Conservation (phyloP, 805 yeast species). For the Pichia thaimueangensis region DNA sequence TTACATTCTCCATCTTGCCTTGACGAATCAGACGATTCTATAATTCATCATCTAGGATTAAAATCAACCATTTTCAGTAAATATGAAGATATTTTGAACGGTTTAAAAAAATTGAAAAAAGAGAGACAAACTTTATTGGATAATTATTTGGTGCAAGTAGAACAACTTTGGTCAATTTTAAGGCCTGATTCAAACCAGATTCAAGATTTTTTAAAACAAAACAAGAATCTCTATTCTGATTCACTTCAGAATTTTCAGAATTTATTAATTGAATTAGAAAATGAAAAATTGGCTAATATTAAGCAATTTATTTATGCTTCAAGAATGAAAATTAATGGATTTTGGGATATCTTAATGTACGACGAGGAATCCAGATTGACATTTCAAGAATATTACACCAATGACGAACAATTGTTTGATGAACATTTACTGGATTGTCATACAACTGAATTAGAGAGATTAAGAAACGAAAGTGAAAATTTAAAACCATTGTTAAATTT, state of each 20-base stretch:
- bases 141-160: conserved; percentile 29
- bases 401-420: conserved; percentile 36
- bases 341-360: conserved; percentile 60
- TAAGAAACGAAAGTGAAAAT: conserved; percentile 44
- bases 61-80: conserved; percentile 13
- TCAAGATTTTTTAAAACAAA: conserved; percentile 32
- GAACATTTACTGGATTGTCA: conserved; percentile 59
- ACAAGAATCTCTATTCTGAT: conserved; percentile 40
- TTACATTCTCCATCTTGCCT: conserved; percentile 5
- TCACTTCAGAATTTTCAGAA: conserved; percentile 45
- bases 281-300: conserved; percentile 56
- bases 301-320: conserved; percentile 62
- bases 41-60: conserved; percentile 21
- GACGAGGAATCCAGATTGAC: conserved; percentile 42
- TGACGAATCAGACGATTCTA: conserved; percentile 16
- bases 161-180: conserved; percentile 39
- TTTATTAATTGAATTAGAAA: conserved; percentile 53
- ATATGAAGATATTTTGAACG: conserved; percentile 12
- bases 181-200: conserved; percentile 29
- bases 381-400: conserved; percentile 39
- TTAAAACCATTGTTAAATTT: conserved; percentile 50
- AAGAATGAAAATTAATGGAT: conserved; percentile 48
- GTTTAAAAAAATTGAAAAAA: conserved; percentile 28
- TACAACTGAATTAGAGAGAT: conserved; percentile 50
- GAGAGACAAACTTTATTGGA: conserved; percentile 34